phyloP scores from a whole-genome alignment of 441 rosid species.

The Metrosideros polymorpha region DNA sequence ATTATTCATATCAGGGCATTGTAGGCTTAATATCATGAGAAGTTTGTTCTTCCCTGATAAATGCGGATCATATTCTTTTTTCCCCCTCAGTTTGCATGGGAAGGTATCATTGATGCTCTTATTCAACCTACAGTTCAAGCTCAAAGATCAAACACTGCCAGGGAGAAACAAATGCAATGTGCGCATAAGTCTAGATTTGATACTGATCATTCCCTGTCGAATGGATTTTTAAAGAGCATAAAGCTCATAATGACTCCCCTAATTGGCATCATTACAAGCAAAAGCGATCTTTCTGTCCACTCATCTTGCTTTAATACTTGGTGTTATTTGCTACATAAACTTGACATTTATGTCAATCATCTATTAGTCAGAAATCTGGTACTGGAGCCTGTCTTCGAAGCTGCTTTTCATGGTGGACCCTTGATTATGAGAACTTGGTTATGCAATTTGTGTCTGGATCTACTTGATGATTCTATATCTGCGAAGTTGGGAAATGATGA shows the following conservation, averaged over 20 bases:
- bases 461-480: constrained; percentile 29
- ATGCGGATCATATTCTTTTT: not conserved
- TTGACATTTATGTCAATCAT: constrained; percentile 24
- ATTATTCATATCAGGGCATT: not conserved
- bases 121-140: constrained; percentile 9
- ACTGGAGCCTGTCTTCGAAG: constrained; percentile 33
- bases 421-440: constrained; percentile 15
- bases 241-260: constrained; percentile 47
- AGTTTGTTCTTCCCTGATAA: not conserved
- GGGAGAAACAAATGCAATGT: constrained; percentile 9
- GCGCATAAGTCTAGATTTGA: constrained; percentile 1
- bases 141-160: constrained; percentile 1
- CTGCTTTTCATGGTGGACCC: constrained; percentile 26
- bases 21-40: not conserved
- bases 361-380: constrained; percentile 21
- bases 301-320: constrained; percentile 46
- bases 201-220: constrained; percentile 11
- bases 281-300: constrained; percentile 31
- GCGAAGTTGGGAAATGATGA: constrained; percentile 18
- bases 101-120: constrained; percentile 46
- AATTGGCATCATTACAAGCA: constrained; percentile 27
- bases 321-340: constrained; percentile 48
- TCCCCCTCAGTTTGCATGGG: constrained; percentile 41
- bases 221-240: constrained; percentile 27
- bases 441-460: constrained; percentile 37